Base-by-base conservation (phyloP, 768 basidiomycete species). In the Tulasnella sp. region DNA sequence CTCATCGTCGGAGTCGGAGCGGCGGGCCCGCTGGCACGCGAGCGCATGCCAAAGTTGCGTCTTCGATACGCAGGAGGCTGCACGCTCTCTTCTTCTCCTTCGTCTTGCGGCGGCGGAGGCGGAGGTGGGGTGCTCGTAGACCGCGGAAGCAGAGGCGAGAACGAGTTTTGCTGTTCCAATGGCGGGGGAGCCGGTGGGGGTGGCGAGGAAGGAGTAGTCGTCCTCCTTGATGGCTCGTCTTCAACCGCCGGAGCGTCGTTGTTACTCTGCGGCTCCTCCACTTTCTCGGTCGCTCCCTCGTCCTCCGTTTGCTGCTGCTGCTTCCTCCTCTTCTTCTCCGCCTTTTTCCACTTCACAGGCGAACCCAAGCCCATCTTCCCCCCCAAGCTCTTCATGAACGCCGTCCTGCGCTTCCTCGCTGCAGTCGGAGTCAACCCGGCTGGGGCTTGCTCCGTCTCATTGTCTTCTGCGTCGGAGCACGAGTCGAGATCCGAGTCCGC, bases 31-130 rank as follows among this genome's bases (percentile, higher is more conserved):
- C 44, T 7, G 26, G 52, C 1, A 32, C 29, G 52, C 47, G 69
- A 19, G 69, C 47, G 34, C 5, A 40, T 14, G 29, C 37, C 47
- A 36, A 70, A 70, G 59, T 62, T 62, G 12, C 69, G 26, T 16
- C 69, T 41, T 2, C 69, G 69, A 26, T 70, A 70, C 19, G 69
- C 69, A 6, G 69, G 69, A 5, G 69, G 69, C 42, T 32, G 32
- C 4, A 52, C 42, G 29, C 40, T 37, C 5, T 67, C 39, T 1
- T 67, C 36, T 29, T 19, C n/a, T 6, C 2, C 40, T 26, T 22
- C 37, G 67, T 29, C 40, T 1, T 39, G 37, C 17, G 66, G 47
- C 19, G 29, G 22, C 22, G 29, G 29, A 9, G 65, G 32, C 22
- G 65, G 67, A 32, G 2, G 67, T 32, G 36, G 37, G 47, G 16